Evolutionary conservation across 1,139 yeast species (phyloP).

Genomic region (Diutina ranongensis): DNA sequence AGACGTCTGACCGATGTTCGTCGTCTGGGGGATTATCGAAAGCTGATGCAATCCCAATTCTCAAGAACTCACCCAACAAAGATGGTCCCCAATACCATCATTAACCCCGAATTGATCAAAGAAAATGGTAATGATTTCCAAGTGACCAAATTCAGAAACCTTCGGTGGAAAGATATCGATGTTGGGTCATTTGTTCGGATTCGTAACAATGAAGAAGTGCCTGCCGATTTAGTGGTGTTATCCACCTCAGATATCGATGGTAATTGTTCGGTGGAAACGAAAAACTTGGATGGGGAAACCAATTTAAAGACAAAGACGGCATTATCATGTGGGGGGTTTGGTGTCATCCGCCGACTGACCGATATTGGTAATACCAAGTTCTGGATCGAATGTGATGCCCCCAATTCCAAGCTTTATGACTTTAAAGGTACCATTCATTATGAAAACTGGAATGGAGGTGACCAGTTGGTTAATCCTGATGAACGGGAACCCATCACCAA

Average conservation of each 20-base stretch:
- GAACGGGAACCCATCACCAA: constrained; percentile 68
- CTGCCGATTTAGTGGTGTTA: constrained; percentile 76
- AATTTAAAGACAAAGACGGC: constrained; percentile 77
- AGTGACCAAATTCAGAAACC: constrained; percentile 43
- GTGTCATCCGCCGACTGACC: constrained; percentile 45
- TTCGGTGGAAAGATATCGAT: constrained; percentile 76
- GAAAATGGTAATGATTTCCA: constrained; percentile 12
- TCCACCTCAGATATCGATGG: constrained; percentile 85
- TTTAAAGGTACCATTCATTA: constrained; percentile 79
- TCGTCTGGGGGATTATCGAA: not conserved
- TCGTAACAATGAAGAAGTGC: constrained; percentile 81
- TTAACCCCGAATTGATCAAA: constrained; percentile 22
- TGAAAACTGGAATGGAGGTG: constrained; percentile 30
- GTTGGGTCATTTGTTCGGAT: constrained; percentile 88
- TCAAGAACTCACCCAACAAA: constrained; percentile 4
- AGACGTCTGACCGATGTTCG: not conserved
- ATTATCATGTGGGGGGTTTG: constrained; percentile 51
- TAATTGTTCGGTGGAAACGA: constrained; percentile 87
- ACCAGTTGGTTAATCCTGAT: constrained; percentile 26
- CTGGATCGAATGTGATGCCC: constrained; percentile 87
- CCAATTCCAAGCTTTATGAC: constrained; percentile 72
- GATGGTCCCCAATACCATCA: constrained; percentile 18
- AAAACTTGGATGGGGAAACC: constrained; percentile 93
- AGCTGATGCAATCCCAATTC: not conserved
- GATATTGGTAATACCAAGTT: constrained; percentile 70